Conservation (phyloP, 1,284 basidiomycete genomes). For the Erythrobasidium hasegawianum region DNA sequence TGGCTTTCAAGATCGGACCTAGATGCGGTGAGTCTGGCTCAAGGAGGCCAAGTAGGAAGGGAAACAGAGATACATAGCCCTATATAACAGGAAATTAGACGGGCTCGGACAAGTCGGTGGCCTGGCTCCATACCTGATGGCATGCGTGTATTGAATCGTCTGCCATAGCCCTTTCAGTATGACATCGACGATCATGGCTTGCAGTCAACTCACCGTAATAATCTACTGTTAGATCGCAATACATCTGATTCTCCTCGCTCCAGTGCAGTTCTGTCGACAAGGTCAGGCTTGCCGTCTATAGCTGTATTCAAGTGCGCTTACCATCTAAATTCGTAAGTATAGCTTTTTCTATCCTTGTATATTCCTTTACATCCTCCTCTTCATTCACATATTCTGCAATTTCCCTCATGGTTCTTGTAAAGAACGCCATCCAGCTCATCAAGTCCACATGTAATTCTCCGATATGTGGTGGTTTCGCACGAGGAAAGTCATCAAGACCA, state of each 20-base stretch:
- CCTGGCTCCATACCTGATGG: slow-evolving; percentile 54
- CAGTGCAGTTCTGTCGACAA: slow-evolving; percentile 73
- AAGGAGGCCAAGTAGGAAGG: slow-evolving; percentile 76
- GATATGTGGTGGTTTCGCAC: slow-evolving; percentile 71
- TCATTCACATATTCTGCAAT: slow-evolving; percentile 79
- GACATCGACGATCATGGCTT: neutral
- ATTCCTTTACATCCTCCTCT: slow-evolving; percentile 71
- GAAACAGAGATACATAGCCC: slow-evolving; percentile 90
- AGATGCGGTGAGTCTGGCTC: slow-evolving; percentile 71
- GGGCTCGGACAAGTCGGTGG: neutral
- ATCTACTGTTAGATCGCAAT: slow-evolving; percentile 81
- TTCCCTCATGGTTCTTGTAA: slow-evolving; percentile 79
- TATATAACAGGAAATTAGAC: neutral
- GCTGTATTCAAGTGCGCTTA: slow-evolving; percentile 47
- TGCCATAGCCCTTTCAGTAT: slow-evolving; percentile 47
- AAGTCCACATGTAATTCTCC: slow-evolving; percentile 90
- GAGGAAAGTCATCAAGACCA: slow-evolving; percentile 92
- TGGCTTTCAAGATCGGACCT: slow-evolving; percentile 69
- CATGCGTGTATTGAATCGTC: slow-evolving; percentile 87
- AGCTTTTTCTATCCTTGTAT: slow-evolving; percentile 68
- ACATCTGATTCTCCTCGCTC: slow-evolving; percentile 83
- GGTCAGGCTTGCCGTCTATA: neutral
- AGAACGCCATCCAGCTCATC: slow-evolving; percentile 92
- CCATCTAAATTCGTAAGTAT: slow-evolving; percentile 83
- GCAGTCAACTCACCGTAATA: slow-evolving; percentile 61